Evolutionary conservation across 2,329 filamentous ascomycete species (phyloP), one percentile per base, ranked within the genome.

Genomic region (Corinectria fuckeliana): DNA sequence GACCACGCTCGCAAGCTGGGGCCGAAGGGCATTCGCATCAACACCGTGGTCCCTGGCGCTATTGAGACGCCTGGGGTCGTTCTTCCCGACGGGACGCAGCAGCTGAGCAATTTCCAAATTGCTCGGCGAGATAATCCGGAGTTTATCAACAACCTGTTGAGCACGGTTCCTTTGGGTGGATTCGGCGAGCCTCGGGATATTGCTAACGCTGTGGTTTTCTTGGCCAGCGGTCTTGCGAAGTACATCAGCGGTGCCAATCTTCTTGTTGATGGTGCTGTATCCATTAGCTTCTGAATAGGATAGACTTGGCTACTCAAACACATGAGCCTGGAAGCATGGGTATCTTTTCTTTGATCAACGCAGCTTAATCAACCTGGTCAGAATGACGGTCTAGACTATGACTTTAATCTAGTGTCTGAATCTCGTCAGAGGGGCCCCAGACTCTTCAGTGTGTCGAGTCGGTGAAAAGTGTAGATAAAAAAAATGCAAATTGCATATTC

Each of bases 201-300:
- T 0, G 68, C 70, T 0, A 71, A 72, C 10, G 63, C 67, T 0
- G 67, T 63, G 1, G 14, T 72, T 1, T 72, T 71, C 11, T 20
- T 72, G 3, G 65, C 64, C 0, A 71, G 70, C 3, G 25, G 16
- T 0, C 62, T 72, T 0, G 62, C 68, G 1, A 64, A 50, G 20
- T 72, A 62, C 16, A 62, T 66, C 3, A 59, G 49, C 0, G 70
- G 70, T 16, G 32, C 60, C 0, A 69, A 60, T n/a, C 9, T 72
- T 11, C 1, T 69, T 8, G 39, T 72, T 1, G 70, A 72, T 52
- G 70, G 70, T 2, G 64, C 55, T 10, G 54, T 66, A 39, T 58
- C 61, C 2, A 55, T n/a, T n/a, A n/a, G n/a, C n/a, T n/a, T n/a
- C n/a, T n/a, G n/a, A n/a, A n/a, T n/a, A n/a, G n/a, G n/a, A n/a